A percentile compares a stretch with the other conserved stretches of the same genome.
Evolutionary conservation across 2,329 filamentous ascomycete genomes (phyloP).

Genomic region (Alternaria brassicae): DNA sequence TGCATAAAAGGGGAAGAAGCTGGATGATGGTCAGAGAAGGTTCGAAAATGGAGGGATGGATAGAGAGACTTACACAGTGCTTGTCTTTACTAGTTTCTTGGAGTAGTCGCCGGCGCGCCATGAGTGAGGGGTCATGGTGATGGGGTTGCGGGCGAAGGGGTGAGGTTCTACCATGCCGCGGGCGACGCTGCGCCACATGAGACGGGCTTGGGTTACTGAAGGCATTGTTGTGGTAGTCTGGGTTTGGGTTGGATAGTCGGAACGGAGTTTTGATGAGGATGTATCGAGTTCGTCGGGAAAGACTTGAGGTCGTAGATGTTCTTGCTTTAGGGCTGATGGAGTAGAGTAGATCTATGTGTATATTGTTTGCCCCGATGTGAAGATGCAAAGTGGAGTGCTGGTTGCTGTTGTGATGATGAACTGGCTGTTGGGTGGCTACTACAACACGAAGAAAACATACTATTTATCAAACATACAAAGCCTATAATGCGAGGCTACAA

Average conservation of each 20-base stretch:
- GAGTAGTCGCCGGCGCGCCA: slow-evolving; percentile 33
- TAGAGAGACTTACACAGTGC: slow-evolving; percentile 33
- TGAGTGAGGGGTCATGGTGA: slow-evolving; percentile 32
- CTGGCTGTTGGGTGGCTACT: background rate
- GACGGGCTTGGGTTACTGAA: slow-evolving; percentile 39
- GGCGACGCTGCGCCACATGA: slow-evolving; percentile 42
- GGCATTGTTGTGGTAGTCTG: slow-evolving; percentile 33
- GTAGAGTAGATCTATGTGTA: background rate
- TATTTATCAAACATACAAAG: background rate
- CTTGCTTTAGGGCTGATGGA: background rate
- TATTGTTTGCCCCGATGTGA: background rate
- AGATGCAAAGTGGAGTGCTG: background rate
- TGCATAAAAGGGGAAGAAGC: slow-evolving; percentile 40
- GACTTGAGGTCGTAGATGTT: background rate
- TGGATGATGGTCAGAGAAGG: slow-evolving; percentile 11
- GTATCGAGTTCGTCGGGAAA: background rate
- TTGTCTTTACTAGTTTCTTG: slow-evolving; percentile 32
- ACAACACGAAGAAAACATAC: background rate
- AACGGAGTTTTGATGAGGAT: background rate
- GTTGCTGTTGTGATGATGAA: background rate
- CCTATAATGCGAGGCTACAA: background rate
- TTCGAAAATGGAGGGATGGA: background rate
- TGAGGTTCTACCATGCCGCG: slow-evolving; percentile 47
- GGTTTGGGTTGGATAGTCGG: background rate
- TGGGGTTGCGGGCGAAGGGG: slow-evolving; percentile 44